Conservation (phyloP, 768 basidiomycete species). For the Amanita thiersii region DNA sequence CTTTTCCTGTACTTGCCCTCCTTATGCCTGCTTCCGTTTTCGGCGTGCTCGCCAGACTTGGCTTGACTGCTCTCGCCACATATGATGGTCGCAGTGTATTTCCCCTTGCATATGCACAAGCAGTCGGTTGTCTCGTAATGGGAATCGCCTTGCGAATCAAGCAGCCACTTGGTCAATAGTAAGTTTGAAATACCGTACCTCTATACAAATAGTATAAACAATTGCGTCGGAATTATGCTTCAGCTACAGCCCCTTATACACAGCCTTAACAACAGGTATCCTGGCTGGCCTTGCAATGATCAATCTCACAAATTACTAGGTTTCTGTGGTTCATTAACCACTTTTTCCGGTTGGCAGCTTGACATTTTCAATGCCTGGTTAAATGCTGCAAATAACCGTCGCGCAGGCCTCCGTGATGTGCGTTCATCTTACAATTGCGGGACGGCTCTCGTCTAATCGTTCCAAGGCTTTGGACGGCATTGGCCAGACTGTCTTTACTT, state of each 20-base stretch:
- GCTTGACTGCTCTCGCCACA: slow-evolving; percentile 61
- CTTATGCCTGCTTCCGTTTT: slow-evolving; percentile 79
- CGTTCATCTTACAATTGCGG: slow-evolving; percentile 5
- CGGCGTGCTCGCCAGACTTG: slow-evolving; percentile 78
- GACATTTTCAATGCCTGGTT: slow-evolving; percentile 84
- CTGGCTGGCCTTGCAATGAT: neutral
- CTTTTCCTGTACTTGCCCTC: slow-evolving; percentile 56
- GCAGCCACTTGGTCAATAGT: slow-evolving; percentile 70
- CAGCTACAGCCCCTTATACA: slow-evolving; percentile 86
- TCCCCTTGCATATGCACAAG: slow-evolving; percentile 78
- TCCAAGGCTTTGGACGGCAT: slow-evolving; percentile 81
- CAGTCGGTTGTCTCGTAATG: slow-evolving; percentile 87
- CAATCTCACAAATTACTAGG: slow-evolving; percentile 35
- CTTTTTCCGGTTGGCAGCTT: slow-evolving; percentile 93
- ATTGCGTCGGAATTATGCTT: slow-evolving; percentile 9
- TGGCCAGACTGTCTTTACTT: slow-evolving; percentile 71
- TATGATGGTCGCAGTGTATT: slow-evolving; percentile 77
- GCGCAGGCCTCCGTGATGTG: slow-evolving; percentile 2
- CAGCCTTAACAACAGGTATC: slow-evolving; percentile 76
- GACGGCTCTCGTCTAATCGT: neutral
- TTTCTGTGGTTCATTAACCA: slow-evolving; percentile 94
- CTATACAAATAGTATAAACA: slow-evolving; percentile 4
- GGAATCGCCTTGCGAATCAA: slow-evolving; percentile 68
- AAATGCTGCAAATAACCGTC: slow-evolving; percentile 32
- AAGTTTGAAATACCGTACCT: slow-evolving; percentile 19